Base-by-base conservation (phyloP, 805 yeast genomes). In the Teunomyces cretensis region DNA sequence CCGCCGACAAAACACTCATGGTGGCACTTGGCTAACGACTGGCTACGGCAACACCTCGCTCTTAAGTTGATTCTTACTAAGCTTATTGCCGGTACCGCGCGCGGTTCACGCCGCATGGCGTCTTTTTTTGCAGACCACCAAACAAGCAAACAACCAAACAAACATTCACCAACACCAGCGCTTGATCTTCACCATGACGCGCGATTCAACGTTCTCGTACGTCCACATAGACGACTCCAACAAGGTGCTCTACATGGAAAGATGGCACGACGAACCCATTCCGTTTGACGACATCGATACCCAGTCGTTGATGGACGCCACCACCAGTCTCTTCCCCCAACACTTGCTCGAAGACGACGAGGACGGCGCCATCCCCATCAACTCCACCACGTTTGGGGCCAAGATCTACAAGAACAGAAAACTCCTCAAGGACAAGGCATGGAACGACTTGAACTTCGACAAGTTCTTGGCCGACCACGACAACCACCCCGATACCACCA, bases 241-340 rank as follows among this genome's bases (percentile, higher is more conserved):
- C 53, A 72, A 67, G 49, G 73, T 70, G 30, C 48, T 68, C 1
- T 68, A 64, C 45, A 67, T 69, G 62, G 76, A 72, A 45, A 61
- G 62, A 27, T 72, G 77, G 77, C 53, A 53, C 9, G 70, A 69
- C 38, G 72, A 68, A 15, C 61, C 67, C 2, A 61, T 72, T 24
- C 68, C 74, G 1, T 71, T 58, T 44, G 73, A 72, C 44, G 75
- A 68, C 36, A 69, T 72, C 14, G 76, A 72, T 44, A 70, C 76
- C 17, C 62, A 60, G 13, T 49, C 61, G 9, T 55, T 72, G 14
- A 48, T 67, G 26, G 75, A 72, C 26, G 70, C 69, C 4, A 68
- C 75, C 2, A 47, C 67, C 2, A 55, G 44, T 28, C 46, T 70
- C 12, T 70, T 69, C 51, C 75, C 76, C 6, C 67, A 60, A 38